A percentile compares a stretch with the other conserved stretches of the same genome.
phyloP scores from a whole-genome alignment of 2,329 filamentous ascomycete genomes.

The Colletotrichum tofieldiae region DNA sequence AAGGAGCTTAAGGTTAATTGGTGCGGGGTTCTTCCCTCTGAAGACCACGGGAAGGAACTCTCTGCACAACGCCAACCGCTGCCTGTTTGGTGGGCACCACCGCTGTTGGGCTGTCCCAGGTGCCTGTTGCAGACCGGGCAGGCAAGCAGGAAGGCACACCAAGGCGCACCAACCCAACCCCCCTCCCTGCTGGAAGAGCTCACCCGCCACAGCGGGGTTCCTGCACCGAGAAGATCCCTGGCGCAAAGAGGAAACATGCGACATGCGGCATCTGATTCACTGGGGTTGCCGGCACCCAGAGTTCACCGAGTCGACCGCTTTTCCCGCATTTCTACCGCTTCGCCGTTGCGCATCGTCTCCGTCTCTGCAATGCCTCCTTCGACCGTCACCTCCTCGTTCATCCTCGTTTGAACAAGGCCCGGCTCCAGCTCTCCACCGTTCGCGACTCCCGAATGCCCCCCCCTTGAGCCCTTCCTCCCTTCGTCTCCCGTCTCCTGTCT shows the following conservation, averaged over 20 bases:
- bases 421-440: neutral
- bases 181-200: neutral
- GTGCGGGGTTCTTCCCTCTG: slow-evolving; percentile 25
- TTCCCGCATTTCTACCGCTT: neutral
- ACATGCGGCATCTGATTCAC: slow-evolving; percentile 13
- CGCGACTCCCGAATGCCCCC: neutral
- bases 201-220: slow-evolving; percentile 39
- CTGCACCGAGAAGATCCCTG: slow-evolving; percentile 26
- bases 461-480: neutral
- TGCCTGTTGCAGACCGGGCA: neutral
- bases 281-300: neutral
- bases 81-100: neutral
- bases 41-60: too few species aligned
- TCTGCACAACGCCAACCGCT: neutral
- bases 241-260: slow-evolving; percentile 6
- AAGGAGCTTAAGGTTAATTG: slow-evolving; percentile 23
- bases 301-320: neutral
- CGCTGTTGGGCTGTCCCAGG: too few species aligned
- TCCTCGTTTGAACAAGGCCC: neutral
- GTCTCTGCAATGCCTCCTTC: neutral
- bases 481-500: neutral
- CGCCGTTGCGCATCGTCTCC: neutral
- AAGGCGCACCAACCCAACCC: neutral
- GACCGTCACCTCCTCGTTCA: neutral
- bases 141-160: neutral